phyloP scores from a whole-genome alignment of 2,329 filamentous ascomycete genomes.

The Claviceps spartinae region DNA sequence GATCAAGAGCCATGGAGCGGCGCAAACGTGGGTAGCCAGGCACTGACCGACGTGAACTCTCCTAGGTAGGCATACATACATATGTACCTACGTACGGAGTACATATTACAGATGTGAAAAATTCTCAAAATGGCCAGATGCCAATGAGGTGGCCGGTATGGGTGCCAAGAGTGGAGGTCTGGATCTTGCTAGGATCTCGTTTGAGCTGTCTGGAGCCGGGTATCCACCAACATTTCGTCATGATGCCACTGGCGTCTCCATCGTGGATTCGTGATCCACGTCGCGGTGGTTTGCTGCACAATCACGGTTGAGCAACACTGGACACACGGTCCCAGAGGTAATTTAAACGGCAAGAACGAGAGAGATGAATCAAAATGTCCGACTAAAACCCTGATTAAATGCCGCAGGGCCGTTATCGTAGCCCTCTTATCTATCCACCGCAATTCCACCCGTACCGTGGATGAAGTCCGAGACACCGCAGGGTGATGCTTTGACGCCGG shows the following conservation, averaged over 20 bases:
- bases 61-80: no score
- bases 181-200: constrained; percentile 7
- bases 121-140: neutral
- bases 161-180: constrained; percentile 6
- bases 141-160: neutral
- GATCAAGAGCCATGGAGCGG: neutral
- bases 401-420: constrained; percentile 16
- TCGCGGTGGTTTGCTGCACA: constrained; percentile 2
- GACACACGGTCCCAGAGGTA: constrained; percentile 13
- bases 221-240: constrained; percentile 8
- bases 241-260: constrained; percentile 2
- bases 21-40: neutral
- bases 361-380: neutral
- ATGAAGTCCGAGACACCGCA: constrained; percentile 1
- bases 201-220: neutral
- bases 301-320: constrained; percentile 7
- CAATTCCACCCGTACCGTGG: constrained; percentile 10
- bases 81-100: neutral
- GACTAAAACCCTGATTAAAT: constrained; percentile 17
- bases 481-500: constrained; percentile 2
- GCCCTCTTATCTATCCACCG: constrained; percentile 10
- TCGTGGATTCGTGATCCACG: neutral
- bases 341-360: constrained; percentile 4
- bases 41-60: no score
- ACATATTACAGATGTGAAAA: neutral